Percentiles rank a stretch among this genome's conserved stretches.
These are phyloP conservation scores for Daldinia loculata DNA, from an alignment of 495 filamentous ascomycete genomes.

Conservation along the genomic window DNA sequence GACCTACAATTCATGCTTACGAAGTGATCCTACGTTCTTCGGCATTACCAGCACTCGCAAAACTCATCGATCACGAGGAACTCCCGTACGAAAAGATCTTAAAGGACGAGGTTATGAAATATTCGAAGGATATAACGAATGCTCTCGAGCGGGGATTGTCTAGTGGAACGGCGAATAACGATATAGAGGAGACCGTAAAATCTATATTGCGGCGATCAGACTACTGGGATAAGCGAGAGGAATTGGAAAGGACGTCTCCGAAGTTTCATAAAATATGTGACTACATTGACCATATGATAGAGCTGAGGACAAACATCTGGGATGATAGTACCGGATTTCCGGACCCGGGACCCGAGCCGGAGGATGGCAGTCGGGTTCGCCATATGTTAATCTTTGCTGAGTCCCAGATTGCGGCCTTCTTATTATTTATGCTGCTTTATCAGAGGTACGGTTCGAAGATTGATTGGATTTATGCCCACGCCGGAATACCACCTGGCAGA, in stretches of 20 bases:
- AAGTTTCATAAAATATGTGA: not conserved
- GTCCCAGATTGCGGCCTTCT: not conserved
- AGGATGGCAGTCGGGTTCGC: not conserved
- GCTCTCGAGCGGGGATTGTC: not conserved
- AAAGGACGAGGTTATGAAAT: not conserved
- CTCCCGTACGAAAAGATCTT: not conserved
- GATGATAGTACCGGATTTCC: not conserved
- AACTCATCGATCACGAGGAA: not conserved
- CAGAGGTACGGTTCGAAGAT: not conserved
- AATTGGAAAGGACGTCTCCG: not conserved
- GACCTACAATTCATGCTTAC: not conserved
- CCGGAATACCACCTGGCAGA: not conserved
- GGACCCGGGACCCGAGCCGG: not conserved
- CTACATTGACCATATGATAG: slow-evolving; percentile 6
- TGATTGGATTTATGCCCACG: slow-evolving; percentile 11
- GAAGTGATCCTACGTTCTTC: slow-evolving; percentile 8
- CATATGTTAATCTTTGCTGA: slow-evolving; percentile 10
- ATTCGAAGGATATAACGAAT: not conserved
- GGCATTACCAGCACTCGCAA: slow-evolving; percentile 7
- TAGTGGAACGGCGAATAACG: not conserved
- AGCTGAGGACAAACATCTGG: not conserved
- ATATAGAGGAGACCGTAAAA: not conserved
- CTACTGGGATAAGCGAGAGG: not conserved
- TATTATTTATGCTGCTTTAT: slow-evolving; percentile 13
- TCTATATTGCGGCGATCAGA: not conserved